Evolutionary conservation across 2,329 filamentous ascomycete genomes (phyloP).

Genomic region (Dactylella cylindrospora): DNA sequence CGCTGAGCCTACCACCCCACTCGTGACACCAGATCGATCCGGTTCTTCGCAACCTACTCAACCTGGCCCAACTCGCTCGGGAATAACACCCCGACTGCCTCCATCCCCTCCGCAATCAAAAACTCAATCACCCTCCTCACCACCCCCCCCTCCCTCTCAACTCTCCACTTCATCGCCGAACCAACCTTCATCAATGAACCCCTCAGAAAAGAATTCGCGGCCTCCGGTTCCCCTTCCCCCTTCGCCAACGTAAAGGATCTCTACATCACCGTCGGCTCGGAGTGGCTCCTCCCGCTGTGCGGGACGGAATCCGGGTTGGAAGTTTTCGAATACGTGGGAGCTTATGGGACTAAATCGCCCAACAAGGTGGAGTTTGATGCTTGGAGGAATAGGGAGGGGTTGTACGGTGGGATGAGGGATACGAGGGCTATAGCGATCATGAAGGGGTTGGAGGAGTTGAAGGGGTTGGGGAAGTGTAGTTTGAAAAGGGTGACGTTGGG

Average conservation of each 20-base stretch:
- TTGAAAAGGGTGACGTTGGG: conserved; percentile 12
- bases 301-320: conserved; percentile 2
- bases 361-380: conserved; percentile 20
- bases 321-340: conserved; percentile 17
- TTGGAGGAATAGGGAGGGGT: neutral
- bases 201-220: conserved; percentile 1
- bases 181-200: neutral
- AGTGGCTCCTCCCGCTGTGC: conserved; percentile 19
- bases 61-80: conserved; percentile 23
- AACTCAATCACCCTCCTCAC: conserved; percentile 6
- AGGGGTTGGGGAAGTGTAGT: neutral
- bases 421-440: conserved; percentile 9
- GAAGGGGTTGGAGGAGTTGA: neutral
- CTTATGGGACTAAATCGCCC: neutral
- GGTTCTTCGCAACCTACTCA: conserved; percentile 8
- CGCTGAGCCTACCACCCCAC: too few species aligned
- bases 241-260: conserved; percentile 17
- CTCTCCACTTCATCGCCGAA: conserved; percentile 21
- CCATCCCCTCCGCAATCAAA: neutral
- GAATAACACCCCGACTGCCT: conserved; percentile 6
- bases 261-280: conserved; percentile 10
- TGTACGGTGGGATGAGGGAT: conserved; percentile 12
- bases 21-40: conserved; percentile 29
- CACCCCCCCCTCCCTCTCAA: conserved; percentile 20
- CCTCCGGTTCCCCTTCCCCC: neutral